A percentile compares a stretch with the other conserved stretches of the same genome.
phyloP scores from a whole-genome alignment of 345 rosid species.

The Viola odorata region DNA sequence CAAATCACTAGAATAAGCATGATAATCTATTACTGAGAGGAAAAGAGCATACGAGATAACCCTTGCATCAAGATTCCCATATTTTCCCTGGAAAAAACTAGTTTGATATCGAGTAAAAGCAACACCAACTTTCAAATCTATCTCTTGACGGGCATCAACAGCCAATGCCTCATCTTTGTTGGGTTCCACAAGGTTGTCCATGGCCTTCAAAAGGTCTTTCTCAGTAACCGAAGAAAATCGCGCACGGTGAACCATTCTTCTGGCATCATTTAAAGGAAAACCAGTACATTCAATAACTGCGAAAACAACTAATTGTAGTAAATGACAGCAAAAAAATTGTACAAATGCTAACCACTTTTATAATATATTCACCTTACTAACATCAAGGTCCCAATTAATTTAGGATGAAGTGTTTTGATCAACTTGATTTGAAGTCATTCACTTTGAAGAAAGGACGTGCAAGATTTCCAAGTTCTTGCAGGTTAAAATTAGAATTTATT shows the following conservation, averaged over 20 bases:
- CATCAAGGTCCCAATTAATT: slow-evolving; percentile 3
- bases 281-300: slow-evolving; percentile 84
- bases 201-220: slow-evolving; percentile 80
- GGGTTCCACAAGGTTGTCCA: slow-evolving; percentile 79
- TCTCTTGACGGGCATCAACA: slow-evolving; percentile 99
- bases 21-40: slow-evolving; percentile 10
- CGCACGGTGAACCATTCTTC: slow-evolving; percentile 70
- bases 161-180: slow-evolving; percentile 85
- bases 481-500: not conserved
- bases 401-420: not conserved
- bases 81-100: slow-evolving; percentile 88
- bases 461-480: not conserved
- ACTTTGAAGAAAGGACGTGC: not conserved
- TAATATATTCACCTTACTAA: not conserved
- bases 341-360: not conserved
- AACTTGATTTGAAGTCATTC: not conserved
- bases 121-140: slow-evolving; percentile 98
- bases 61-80: slow-evolving; percentile 88
- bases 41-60: slow-evolving; percentile 82
- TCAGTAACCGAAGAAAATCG: slow-evolving; percentile 95
- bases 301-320: slow-evolving; percentile 13
- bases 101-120: slow-evolving; percentile 96
- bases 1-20: not conserved
- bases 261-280: slow-evolving; percentile 45
- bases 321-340: not conserved